Percentiles rank a stretch among this genome's conserved stretches.
These are phyloP conservation scores for Rhexocercosporidium sp. DNA, from an alignment of 2,329 filamentous ascomycete species.

Conservation along the genomic window DNA sequence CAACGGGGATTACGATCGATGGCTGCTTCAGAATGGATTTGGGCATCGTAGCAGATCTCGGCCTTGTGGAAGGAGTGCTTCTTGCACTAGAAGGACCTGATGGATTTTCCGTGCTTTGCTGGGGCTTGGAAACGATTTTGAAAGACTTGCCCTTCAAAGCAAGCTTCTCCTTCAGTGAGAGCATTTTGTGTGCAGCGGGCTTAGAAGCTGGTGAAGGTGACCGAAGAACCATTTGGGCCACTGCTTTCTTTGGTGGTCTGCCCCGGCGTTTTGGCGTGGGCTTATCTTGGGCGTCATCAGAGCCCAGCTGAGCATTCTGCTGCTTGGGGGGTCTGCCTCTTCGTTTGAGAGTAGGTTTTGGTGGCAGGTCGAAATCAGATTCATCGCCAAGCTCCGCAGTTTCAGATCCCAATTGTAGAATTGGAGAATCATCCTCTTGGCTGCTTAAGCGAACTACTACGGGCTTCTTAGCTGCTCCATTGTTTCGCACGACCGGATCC, in stretches of 20 bases:
- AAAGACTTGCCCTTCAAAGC: slow-evolving; percentile 38
- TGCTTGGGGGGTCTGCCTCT: slow-evolving; percentile 4
- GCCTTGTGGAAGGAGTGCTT: slow-evolving; percentile 12
- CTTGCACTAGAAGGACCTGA: slow-evolving; percentile 15
- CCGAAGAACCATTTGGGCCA: neutral
- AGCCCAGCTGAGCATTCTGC: neutral
- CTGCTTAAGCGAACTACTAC: neutral
- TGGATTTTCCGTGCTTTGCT: neutral
- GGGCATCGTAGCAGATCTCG: slow-evolving; percentile 2
- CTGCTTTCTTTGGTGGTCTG: slow-evolving; percentile 32
- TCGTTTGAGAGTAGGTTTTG: slow-evolving; percentile 1
- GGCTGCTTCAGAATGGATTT: slow-evolving; percentile 22
- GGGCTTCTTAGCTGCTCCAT: slow-evolving; percentile 6
- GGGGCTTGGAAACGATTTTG: slow-evolving; percentile 37
- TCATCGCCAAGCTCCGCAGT: neutral
- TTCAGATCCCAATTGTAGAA: neutral
- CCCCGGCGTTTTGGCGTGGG: slow-evolving; percentile 30
- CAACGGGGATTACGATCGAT: slow-evolving; percentile 11
- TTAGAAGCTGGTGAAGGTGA: slow-evolving; percentile 12
- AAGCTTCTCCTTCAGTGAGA: slow-evolving; percentile 40
- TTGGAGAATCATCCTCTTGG: neutral
- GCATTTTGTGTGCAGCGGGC: slow-evolving; percentile 22
- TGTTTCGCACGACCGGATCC: slow-evolving; percentile 27
- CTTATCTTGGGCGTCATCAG: slow-evolving; percentile 13
- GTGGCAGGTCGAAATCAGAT: neutral